Percentiles rank a stretch among this genome's conserved stretches.
Evolutionary conservation across 805 yeast genomes (phyloP).

Genomic region (Barnettozyma sp.): DNA sequence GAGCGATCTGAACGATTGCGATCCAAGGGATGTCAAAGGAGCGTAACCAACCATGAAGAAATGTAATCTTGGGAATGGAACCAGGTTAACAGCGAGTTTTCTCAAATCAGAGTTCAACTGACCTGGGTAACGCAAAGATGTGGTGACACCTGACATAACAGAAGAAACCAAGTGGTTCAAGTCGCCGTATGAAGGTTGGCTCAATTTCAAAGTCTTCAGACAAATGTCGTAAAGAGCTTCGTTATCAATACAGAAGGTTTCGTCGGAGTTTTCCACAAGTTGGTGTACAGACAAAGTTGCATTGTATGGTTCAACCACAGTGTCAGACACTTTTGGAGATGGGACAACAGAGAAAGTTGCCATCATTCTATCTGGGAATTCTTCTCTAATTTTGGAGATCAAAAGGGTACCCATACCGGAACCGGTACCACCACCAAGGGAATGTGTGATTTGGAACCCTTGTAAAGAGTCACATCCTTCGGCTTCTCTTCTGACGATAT

Average conservation of each 20-base stretch:
- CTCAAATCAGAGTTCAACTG: slow-evolving; percentile 94
- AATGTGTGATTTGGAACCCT: slow-evolving; percentile 95
- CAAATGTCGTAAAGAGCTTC: slow-evolving; percentile 99
- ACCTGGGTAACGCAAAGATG: slow-evolving; percentile 95
- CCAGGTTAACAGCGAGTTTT: slow-evolving; percentile 97
- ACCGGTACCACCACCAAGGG: slow-evolving; percentile 99
- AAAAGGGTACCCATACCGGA: slow-evolving; percentile 94
- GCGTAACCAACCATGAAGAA: slow-evolving; percentile 98
- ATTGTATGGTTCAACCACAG: slow-evolving; percentile 97
- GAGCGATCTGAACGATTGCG: slow-evolving; percentile 93
- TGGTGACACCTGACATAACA: slow-evolving; percentile 96
- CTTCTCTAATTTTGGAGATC: slow-evolving; percentile 85
- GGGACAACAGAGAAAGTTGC: slow-evolving; percentile 98
- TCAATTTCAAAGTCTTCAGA: slow-evolving; percentile 85
- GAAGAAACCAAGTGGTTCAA: slow-evolving; percentile 93
- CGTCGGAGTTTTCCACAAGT: slow-evolving; percentile 95
- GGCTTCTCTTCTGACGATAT: slow-evolving; percentile 90
- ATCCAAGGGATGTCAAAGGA: slow-evolving; percentile 84
- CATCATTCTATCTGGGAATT: slow-evolving; percentile 94
- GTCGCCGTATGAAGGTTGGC: slow-evolving; percentile 82
- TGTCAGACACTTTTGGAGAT: slow-evolving; percentile 93
- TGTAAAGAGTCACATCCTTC: slow-evolving; percentile 97
- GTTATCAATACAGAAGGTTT: slow-evolving; percentile 98
- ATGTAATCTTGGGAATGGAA: slow-evolving; percentile 98
- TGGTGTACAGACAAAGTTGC: slow-evolving; percentile 95